Conservation (phyloP, 768 basidiomycete species). For the Tremella mesenterica region DNA sequence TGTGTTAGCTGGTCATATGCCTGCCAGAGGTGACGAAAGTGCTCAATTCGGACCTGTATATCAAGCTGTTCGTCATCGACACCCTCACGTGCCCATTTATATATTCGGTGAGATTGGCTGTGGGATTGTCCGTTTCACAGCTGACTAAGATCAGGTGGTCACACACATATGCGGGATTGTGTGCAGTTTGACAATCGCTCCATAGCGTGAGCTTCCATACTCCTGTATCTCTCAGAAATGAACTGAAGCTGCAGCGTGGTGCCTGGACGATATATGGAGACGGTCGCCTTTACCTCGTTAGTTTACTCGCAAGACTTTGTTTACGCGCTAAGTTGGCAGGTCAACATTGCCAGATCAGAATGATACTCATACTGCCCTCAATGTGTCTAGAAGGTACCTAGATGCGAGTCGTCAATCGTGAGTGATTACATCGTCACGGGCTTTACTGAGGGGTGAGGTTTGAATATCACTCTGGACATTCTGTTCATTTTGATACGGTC, state of each 20-base stretch:
- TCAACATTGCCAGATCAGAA: conserved; percentile 6
- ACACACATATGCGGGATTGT: conserved; percentile 74
- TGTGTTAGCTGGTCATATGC: conserved; percentile 63
- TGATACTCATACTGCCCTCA: conserved; percentile 9
- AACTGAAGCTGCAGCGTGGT: conserved; percentile 20
- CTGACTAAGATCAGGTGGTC: conserved; percentile 48
- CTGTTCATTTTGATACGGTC: conserved; percentile 58
- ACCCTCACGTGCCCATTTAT: conserved; percentile 66
- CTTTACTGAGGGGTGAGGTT: too few relatives aligned
- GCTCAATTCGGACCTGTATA: conserved; percentile 60
- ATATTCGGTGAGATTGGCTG: conserved; percentile 57
- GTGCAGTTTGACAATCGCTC: conserved; percentile 63
- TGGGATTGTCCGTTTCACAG: background rate
- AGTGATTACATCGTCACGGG: too few relatives aligned
- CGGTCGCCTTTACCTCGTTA: conserved; percentile 55
- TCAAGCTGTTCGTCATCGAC: conserved; percentile 62
- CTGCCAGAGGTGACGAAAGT: conserved; percentile 53
- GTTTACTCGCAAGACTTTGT: conserved; percentile 2
- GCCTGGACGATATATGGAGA: conserved; percentile 76
- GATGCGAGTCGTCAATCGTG: conserved; percentile 23
- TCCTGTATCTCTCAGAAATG: background rate
- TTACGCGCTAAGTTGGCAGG: background rate
- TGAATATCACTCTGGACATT: conserved; percentile 57
- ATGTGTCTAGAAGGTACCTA: conserved; percentile 52
- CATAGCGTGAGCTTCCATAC: conserved; percentile 63